Base-by-base conservation (phyloP, 2,329 filamentous ascomycete species). In the Cladophialophora exuberans region DNA sequence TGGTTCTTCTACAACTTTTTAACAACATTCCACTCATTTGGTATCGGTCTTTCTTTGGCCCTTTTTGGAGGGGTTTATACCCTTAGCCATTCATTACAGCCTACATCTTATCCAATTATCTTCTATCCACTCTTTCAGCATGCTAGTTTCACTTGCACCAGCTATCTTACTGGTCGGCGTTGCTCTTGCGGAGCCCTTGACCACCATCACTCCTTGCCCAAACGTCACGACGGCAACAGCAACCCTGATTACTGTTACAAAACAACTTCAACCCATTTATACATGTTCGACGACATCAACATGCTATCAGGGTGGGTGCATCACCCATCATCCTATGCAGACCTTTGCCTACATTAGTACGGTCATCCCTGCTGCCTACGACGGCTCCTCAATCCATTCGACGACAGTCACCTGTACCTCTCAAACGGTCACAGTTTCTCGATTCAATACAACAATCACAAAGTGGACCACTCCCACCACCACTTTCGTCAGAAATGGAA, bases 281-380 rank as follows among this genome's bases (percentile, higher is more conserved):
- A 60, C 60, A 18, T 62, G 60, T 42, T 46, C 20, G 22, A 38
- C 51, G 6, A 51, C 28, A 10, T 48, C 60, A 15, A 28, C 52
- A n/a, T 61, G 55, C 31, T 44, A 52, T 47, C 42, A 45, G 7
- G 58, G 58, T 25, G 18, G 48, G 17, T 61, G 58, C 41, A 39
- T 38, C 22, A 59, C 54, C 18, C 53, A 36, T 5, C 52, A 56
- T 47, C 47, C 55, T 3, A 52, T 54, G 22, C 49, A 56, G 28
- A 61, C 57, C 6, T 62, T 38, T 45, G 49, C 52, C 30, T 62
- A 56, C 50, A 58, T 62, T 23, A 61, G 45, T 45, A 62, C 60
- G 7, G 49, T 58, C 38, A 62, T 62, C 38, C 60, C 60, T 20
- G 52, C 44, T 31, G 54, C 51, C 22, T 58, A 52, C 51, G 46